Conservation (phyloP, 306 rosid genomes). For the Glycine tomentella region DNA sequence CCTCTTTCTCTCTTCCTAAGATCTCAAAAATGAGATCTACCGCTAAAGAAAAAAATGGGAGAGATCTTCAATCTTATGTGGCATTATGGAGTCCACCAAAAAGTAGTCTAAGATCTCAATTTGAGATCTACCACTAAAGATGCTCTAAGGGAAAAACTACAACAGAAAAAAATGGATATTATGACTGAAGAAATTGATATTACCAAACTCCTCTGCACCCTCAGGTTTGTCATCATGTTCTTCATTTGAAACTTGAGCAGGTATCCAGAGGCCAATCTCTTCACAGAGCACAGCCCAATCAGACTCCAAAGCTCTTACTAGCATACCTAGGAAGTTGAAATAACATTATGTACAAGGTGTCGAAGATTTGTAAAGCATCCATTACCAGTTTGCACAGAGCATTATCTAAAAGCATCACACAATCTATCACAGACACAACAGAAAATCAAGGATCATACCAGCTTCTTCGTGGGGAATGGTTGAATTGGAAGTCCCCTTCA, state of each 20-base stretch:
- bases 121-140: no score
- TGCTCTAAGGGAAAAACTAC: neutral
- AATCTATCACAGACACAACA: conserved; percentile 1
- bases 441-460: conserved; percentile 56
- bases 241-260: conserved; percentile 59
- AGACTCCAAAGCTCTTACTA: conserved; percentile 74
- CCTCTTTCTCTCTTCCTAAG: no score
- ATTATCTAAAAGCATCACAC: conserved; percentile 25
- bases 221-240: conserved; percentile 80
- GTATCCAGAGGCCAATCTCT: conserved; percentile 87
- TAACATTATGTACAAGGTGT: conserved; percentile 14
- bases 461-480: conserved; percentile 62
- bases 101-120: no score
- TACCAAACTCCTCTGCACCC: conserved; percentile 72
- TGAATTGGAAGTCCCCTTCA: conserved; percentile 51
- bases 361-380: conserved; percentile 1
- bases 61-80: no score
- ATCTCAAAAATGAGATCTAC: no score
- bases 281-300: conserved; percentile 68
- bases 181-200: conserved; percentile 7
- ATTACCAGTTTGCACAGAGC: conserved; percentile 9
- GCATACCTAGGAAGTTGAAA: conserved; percentile 58
- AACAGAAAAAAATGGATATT: neutral
- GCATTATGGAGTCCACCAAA: no score
- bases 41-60: no score